Evolutionary conservation across 2,329 filamentous ascomycete genomes (phyloP).

Genomic region (Aureobasidium sp.): DNA sequence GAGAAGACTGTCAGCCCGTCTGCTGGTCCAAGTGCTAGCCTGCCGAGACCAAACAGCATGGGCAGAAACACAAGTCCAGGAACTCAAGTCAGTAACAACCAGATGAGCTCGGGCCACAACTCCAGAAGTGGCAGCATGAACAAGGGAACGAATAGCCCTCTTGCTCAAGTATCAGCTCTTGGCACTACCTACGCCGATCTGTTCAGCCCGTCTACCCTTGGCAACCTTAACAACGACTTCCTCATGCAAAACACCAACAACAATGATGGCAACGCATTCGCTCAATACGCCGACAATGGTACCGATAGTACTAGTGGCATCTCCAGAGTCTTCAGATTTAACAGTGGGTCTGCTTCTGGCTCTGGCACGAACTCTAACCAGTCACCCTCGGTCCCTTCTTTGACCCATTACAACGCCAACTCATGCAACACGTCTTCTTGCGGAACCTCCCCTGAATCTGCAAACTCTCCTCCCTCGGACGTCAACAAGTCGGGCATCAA

Average conservation of each 20-base stretch:
- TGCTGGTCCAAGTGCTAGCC: background rate
- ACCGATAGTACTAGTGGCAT: slow-evolving; percentile 38
- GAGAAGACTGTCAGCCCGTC: slow-evolving; percentile 7
- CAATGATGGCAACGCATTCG: slow-evolving; percentile 10
- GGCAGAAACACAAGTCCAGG: slow-evolving; percentile 4
- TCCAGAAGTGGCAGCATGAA: slow-evolving; percentile 16
- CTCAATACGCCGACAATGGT: slow-evolving; percentile 27
- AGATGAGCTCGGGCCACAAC: background rate
- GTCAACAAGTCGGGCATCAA: slow-evolving; percentile 43
- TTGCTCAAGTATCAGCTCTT: slow-evolving; percentile 26
- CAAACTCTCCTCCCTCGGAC: slow-evolving; percentile 52
- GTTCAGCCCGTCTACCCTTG: slow-evolving; percentile 52
- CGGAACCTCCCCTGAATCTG: slow-evolving; percentile 69
- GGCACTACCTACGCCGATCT: slow-evolving; percentile 46
- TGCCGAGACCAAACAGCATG: slow-evolving; percentile 9
- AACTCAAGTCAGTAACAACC: slow-evolving; percentile 1
- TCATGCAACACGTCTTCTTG: slow-evolving; percentile 59
- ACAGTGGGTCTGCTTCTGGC: slow-evolving; percentile 38
- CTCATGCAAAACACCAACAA: slow-evolving; percentile 17
- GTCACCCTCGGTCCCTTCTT: slow-evolving; percentile 46
- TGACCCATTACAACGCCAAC: slow-evolving; percentile 46
- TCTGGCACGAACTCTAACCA: slow-evolving; percentile 40
- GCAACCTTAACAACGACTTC: slow-evolving; percentile 29
- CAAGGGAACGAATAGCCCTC: slow-evolving; percentile 23
- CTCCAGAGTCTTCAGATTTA: slow-evolving; percentile 46